phyloP scores from a whole-genome alignment of 441 rosid species.

The Euphorbia celastroides region DNA sequence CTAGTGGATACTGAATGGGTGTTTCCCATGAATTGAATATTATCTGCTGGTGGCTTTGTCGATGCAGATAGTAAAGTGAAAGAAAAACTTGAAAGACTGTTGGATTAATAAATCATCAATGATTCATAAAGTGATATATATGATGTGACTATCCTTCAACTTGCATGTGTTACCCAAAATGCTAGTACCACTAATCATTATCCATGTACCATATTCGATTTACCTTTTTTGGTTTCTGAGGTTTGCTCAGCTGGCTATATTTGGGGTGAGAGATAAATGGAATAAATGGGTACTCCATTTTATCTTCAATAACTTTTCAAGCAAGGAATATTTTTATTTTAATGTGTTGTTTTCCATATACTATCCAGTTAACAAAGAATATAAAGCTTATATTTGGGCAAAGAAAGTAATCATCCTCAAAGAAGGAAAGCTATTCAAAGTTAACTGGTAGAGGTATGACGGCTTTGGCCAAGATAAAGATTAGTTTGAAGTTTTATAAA shows the following conservation, averaged over 20 bases:
- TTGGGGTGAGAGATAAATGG: slow-evolving; percentile 28
- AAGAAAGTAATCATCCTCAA: slow-evolving; percentile 67
- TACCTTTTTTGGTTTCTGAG: slow-evolving; percentile 30
- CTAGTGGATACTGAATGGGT: slow-evolving; percentile 20
- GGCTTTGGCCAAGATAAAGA: slow-evolving; percentile 48
- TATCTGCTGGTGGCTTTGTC: slow-evolving; percentile 46
- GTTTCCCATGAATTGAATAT: slow-evolving; percentile 26
- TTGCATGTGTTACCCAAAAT: slow-evolving; percentile 32
- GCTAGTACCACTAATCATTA: slow-evolving; percentile 33
- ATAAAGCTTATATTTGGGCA: slow-evolving; percentile 69
- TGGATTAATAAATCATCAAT: slow-evolving; percentile 36
- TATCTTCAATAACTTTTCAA: slow-evolving; percentile 22
- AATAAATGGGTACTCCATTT: slow-evolving; percentile 27
- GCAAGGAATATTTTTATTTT: slow-evolving; percentile 39
- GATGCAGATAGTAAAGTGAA: slow-evolving; percentile 61
- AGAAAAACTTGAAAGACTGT: slow-evolving; percentile 45
- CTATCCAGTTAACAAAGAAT: slow-evolving; percentile 72
- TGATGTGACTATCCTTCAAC: slow-evolving; percentile 32
- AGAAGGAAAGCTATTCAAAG: slow-evolving; percentile 66
- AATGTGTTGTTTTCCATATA: slow-evolving; percentile 55
- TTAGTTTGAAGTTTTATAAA: slow-evolving; percentile 50
- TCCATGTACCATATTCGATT: slow-evolving; percentile 27
- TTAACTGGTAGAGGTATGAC: slow-evolving; percentile 57
- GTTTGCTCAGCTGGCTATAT: slow-evolving; percentile 36
- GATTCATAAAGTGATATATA: slow-evolving; percentile 49